phyloP scores from a whole-genome alignment of 306 rosid species.

The Purshia tridentata region DNA sequence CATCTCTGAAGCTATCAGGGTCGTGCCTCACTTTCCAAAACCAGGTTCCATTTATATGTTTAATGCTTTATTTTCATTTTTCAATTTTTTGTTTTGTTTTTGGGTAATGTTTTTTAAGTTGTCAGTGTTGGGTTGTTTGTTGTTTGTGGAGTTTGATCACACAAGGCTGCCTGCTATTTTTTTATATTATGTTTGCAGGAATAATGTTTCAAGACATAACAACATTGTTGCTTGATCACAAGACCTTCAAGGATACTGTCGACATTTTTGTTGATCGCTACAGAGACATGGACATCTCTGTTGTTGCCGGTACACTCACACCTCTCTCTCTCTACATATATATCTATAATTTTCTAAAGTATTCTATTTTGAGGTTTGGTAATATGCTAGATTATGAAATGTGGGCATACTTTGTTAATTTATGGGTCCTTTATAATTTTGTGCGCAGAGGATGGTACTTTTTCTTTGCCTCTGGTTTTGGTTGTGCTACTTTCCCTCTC shows the following conservation, averaged over 20 bases:
- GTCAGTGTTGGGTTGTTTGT: conserved; percentile 19
- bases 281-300: conserved; percentile 92
- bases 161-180: conserved; percentile 14
- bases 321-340: neutral
- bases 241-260: conserved; percentile 85
- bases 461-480: too few relatives aligned
- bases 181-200: conserved; percentile 45
- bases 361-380: neutral
- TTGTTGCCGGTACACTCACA: conserved; percentile 74
- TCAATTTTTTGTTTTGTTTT: neutral
- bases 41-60: conserved; percentile 41
- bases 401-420: neutral
- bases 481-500: neutral
- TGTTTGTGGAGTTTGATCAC: conserved; percentile 15
- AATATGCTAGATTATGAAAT: conserved; percentile 1
- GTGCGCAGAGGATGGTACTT: neutral
- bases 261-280: conserved; percentile 99
- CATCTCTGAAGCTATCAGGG: conserved; percentile 84
- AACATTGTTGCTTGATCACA: conserved; percentile 96
- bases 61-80: neutral
- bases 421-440: conserved; percentile 1
- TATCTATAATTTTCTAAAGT: neutral
- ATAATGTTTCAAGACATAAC: conserved; percentile 99
- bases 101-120: neutral
- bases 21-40: conserved; percentile 95